Conservation (phyloP, 345 rosid genomes). For the thale cress (Arabidopsis thaliana) region DNA sequence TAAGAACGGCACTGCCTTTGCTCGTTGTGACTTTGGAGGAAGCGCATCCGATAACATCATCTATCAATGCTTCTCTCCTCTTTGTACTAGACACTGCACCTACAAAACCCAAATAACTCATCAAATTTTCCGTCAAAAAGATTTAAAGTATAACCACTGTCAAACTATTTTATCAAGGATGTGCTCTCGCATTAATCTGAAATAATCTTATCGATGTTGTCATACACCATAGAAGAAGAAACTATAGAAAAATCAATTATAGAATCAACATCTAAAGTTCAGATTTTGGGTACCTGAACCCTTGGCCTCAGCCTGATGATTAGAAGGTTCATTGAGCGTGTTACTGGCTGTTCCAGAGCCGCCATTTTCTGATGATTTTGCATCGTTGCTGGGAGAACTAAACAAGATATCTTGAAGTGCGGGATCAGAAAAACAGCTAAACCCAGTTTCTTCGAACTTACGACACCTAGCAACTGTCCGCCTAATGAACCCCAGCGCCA, state of each 20-base stretch:
- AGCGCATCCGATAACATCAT: slow-evolving; percentile 75
- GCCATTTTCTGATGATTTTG: slow-evolving; percentile 83
- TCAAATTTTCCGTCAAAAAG: slow-evolving; percentile 3
- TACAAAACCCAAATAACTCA: slow-evolving; percentile 42
- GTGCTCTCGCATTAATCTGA: neutral
- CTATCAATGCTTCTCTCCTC: slow-evolving; percentile 68
- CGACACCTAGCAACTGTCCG: slow-evolving; percentile 76
- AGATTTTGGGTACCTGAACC: slow-evolving; percentile 67
- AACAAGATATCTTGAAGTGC: slow-evolving; percentile 74
- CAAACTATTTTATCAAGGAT: slow-evolving; percentile 20
- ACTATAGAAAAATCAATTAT: neutral
- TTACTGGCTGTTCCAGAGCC: slow-evolving; percentile 98
- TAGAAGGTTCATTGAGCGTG: slow-evolving; percentile 72
- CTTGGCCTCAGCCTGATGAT: slow-evolving; percentile 74
- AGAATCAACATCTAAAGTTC: slow-evolving; percentile 13
- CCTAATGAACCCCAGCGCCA: slow-evolving; percentile 70
- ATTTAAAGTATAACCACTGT: neutral
- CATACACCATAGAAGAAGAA: slow-evolving; percentile 1
- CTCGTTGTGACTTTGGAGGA: slow-evolving; percentile 70
- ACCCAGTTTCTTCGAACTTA: slow-evolving; percentile 79
- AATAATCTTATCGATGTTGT: neutral
- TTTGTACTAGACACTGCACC: slow-evolving; percentile 77
- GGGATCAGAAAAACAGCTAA: slow-evolving; percentile 79
- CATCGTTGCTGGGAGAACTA: slow-evolving; percentile 66
- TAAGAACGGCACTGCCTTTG: slow-evolving; percentile 49